A percentile compares a stretch with the other conserved stretches of the same genome.
phyloP scores from a whole-genome alignment of 2,329 filamentous ascomycete genomes.

The Ophiostoma himal-ulmi region DNA sequence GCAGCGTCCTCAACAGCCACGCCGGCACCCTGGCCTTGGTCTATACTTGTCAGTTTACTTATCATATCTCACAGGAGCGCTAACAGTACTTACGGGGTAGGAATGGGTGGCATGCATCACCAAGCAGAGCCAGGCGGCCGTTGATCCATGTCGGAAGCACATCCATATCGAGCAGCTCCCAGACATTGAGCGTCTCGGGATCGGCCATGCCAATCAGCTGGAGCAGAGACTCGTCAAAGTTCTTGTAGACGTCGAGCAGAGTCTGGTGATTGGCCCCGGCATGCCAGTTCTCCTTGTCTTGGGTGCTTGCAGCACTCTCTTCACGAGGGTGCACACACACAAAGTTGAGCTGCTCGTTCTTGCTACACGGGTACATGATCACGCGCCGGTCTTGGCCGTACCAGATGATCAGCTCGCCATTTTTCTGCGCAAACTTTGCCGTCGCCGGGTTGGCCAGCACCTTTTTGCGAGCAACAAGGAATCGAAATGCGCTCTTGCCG shows the following conservation, averaged over 20 bases:
- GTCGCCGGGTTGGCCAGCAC: conserved; percentile 34
- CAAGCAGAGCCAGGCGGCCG: conserved; percentile 51
- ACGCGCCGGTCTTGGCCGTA: conserved; percentile 39
- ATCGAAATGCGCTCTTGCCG: conserved; percentile 54
- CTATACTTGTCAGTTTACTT: neutral
- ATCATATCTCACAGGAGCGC: neutral
- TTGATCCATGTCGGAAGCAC: conserved; percentile 50
- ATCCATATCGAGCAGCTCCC: conserved; percentile 59
- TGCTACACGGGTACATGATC: conserved; percentile 44
- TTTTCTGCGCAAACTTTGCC: conserved; percentile 31
- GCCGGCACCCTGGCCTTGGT: conserved; percentile 55
- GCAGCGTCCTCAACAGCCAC: conserved; percentile 63
- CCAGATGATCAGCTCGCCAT: conserved; percentile 37
- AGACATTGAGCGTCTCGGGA: conserved; percentile 46
- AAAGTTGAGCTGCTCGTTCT: conserved; percentile 44
- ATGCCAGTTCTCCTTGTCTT: conserved; percentile 35
- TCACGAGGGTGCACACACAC: conserved; percentile 47
- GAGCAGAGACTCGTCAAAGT: conserved; percentile 40
- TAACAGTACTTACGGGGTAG: conserved; percentile 40
- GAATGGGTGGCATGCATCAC: conserved; percentile 65
- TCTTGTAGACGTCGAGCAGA: conserved; percentile 37
- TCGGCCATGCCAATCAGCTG: conserved; percentile 41
- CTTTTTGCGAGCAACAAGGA: conserved; percentile 41
- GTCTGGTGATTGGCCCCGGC: conserved; percentile 34
- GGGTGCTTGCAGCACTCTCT: conserved; percentile 34